Evolutionary conservation across 352 stramenopile species (phyloP).

Genomic region (Phytophthora tentaculata): DNA sequence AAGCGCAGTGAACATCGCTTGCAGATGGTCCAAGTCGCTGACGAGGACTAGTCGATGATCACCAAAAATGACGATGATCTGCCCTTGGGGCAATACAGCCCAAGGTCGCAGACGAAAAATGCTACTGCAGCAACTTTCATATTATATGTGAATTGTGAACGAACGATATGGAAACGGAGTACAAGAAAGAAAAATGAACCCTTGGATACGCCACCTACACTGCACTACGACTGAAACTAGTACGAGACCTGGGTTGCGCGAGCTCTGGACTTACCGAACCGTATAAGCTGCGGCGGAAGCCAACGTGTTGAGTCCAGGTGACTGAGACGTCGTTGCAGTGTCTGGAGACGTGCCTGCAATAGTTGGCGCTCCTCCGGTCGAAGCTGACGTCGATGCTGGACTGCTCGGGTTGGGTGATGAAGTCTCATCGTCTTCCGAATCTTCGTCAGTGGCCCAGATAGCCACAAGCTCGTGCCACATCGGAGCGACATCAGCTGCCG

Average conservation of each 20-base stretch:
- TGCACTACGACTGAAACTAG: not conserved
- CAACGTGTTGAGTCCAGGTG: too few relatives aligned
- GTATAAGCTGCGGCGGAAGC: too few relatives aligned
- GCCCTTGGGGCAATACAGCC: not conserved
- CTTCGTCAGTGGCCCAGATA: too few relatives aligned
- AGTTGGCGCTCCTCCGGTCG: too few relatives aligned
- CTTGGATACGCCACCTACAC: not conserved
- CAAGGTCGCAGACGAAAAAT: not conserved
- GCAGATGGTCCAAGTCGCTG: not conserved
- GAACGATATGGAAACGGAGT: not conserved
- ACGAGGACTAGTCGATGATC: not conserved
- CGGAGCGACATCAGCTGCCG: too few relatives aligned
- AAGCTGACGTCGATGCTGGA: too few relatives aligned
- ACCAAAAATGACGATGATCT: not conserved
- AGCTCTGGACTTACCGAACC: not conserved
- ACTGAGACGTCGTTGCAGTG: too few relatives aligned
- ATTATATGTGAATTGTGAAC: not conserved
- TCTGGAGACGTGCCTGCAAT: too few relatives aligned
- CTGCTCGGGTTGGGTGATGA: too few relatives aligned
- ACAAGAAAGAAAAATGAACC: not conserved
- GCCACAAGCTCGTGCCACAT: too few relatives aligned
- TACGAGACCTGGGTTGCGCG: too few relatives aligned
- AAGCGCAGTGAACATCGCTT: not conserved
- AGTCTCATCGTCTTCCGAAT: too few relatives aligned
- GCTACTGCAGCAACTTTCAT: not conserved